Evolutionary conservation across 2,329 filamentous ascomycete genomes (phyloP).

Genomic region (Hypocrella siamensis): DNA sequence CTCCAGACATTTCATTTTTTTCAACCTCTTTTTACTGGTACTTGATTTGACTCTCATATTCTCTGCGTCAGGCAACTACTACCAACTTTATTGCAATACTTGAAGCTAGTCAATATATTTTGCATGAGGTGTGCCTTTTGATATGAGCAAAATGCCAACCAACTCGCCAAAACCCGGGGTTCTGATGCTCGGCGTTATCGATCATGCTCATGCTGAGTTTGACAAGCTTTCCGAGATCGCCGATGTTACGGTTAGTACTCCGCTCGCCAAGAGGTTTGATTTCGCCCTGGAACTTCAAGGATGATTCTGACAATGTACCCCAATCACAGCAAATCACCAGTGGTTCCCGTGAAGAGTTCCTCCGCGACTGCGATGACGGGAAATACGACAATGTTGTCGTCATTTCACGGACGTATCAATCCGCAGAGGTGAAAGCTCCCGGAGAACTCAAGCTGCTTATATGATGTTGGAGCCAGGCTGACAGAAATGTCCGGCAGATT

Average conservation of each 20-base stretch:
- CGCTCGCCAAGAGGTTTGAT: background rate
- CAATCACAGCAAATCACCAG: constrained; percentile 5
- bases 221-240: constrained; percentile 6
- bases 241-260: constrained; percentile 4
- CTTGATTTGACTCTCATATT: too few species aligned
- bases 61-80: too few species aligned
- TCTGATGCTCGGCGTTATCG: constrained; percentile 7
- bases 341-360: constrained; percentile 6
- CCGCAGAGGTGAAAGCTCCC: constrained; percentile 3
- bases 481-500: constrained; percentile 13
- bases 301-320: background rate
- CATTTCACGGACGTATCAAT: constrained; percentile 39
- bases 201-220: constrained; percentile 7
- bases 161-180: constrained; percentile 4
- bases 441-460: background rate
- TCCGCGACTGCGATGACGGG: constrained; percentile 37
- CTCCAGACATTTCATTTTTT: too few species aligned
- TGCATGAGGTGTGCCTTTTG: too few species aligned
- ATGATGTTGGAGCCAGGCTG: background rate
- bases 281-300: background rate
- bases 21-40: too few species aligned
- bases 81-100: too few species aligned
- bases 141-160: background rate
- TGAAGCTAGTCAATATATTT: too few species aligned
- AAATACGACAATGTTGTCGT: constrained; percentile 39